Evolutionary conservation across 2,329 filamentous ascomycete species (phyloP).

Genomic region (Epichloe bromicola): DNA sequence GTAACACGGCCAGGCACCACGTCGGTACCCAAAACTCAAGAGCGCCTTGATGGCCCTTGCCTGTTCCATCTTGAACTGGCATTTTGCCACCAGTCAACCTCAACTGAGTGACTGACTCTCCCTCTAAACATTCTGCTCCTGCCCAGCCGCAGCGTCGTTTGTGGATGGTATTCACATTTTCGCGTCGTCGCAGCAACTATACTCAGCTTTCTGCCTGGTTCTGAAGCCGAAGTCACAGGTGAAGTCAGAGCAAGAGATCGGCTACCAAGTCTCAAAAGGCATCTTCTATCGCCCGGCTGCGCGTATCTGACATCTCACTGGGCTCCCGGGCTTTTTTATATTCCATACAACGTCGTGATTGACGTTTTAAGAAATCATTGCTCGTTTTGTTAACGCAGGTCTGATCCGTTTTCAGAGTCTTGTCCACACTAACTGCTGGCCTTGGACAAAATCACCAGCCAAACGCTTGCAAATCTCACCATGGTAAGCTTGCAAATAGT

Average conservation of each 20-base stretch:
- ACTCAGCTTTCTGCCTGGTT: not conserved
- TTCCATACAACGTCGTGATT: not conserved
- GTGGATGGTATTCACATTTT: not conserved
- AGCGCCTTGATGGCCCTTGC: not conserved
- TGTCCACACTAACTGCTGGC: not conserved
- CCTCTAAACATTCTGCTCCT: not conserved
- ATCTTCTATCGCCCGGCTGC: not conserved
- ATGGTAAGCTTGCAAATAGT: conserved; percentile 4
- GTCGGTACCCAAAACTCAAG: conserved; percentile 7
- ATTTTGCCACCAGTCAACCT: conserved; percentile 4
- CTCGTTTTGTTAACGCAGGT: not conserved
- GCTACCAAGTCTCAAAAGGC: not conserved
- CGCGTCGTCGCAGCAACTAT: not conserved
- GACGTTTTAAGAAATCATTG: not conserved
- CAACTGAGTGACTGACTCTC: not conserved
- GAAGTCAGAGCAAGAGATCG: not conserved
- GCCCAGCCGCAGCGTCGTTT: not conserved
- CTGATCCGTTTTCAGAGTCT: not conserved
- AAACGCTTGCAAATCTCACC: not conserved
- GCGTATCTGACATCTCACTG: not conserved
- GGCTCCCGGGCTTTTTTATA: not conserved
- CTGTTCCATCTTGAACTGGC: conserved; percentile 3
- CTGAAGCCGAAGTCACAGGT: not conserved
- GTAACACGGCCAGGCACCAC: conserved; percentile 4
- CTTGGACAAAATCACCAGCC: not conserved